Evolutionary conservation across 2,329 filamentous ascomycete species (phyloP).

Genomic region (Colletotrichum salicis): DNA sequence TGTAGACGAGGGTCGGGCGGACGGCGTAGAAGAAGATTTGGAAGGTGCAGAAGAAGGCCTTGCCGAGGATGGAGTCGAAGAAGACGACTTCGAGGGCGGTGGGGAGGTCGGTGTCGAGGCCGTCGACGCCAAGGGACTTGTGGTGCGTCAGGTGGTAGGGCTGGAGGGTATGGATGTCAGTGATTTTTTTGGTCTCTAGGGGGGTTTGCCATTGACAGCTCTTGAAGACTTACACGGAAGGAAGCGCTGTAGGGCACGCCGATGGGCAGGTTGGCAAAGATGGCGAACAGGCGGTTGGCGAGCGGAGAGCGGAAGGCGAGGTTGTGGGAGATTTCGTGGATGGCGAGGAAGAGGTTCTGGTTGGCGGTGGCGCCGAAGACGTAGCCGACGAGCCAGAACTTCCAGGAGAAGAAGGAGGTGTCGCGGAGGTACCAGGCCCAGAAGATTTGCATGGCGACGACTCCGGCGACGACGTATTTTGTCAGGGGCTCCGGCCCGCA

Average conservation of each 20-base stretch:
- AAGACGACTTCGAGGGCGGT: constrained; percentile 91
- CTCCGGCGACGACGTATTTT: constrained; percentile 87
- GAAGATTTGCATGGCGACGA: constrained; percentile 83
- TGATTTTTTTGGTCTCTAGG: not conserved
- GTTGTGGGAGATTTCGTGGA: constrained; percentile 99
- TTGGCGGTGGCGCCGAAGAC: constrained; percentile 93
- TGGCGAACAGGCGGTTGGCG: constrained; percentile 86
- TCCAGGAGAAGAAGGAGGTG: constrained; percentile 82
- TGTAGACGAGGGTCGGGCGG: constrained; percentile 94
- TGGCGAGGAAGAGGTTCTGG: constrained; percentile 98
- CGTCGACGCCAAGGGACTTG: constrained; percentile 96
- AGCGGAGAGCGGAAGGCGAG: constrained; percentile 85
- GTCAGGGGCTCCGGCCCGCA: constrained; percentile 96
- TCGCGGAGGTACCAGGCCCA: constrained; percentile 82
- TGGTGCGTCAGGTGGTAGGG: constrained; percentile 99
- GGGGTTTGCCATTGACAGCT: not conserved
- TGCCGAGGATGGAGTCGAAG: constrained; percentile 93
- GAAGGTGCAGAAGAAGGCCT: constrained; percentile 99
- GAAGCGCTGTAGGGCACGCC: constrained; percentile 95
- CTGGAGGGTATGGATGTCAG: constrained; percentile 52
- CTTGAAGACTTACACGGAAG: constrained; percentile 74
- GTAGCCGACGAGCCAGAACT: constrained; percentile 89
- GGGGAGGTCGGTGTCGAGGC: constrained; percentile 94
- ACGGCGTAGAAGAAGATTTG: constrained; percentile 99
- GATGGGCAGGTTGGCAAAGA: constrained; percentile 95